phyloP scores from a whole-genome alignment of 2,329 filamentous ascomycete genomes.

The Nothomitra cinnamomea region DNA sequence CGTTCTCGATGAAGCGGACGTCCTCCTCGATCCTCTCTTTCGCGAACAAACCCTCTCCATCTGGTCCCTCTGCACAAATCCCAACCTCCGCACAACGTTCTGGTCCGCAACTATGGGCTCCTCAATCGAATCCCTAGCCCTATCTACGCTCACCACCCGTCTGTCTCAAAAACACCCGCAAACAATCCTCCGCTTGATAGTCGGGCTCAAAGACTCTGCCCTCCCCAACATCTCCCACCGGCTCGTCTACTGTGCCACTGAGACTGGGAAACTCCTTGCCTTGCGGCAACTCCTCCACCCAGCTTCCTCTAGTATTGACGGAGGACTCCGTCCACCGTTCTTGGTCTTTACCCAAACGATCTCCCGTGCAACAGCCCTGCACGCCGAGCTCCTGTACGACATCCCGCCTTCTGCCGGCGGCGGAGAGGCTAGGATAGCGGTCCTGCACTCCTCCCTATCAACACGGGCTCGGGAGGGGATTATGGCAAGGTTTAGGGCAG shows the following conservation, averaged over 20 bases:
- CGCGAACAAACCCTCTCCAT: slow-evolving; percentile 72
- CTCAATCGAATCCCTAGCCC: slow-evolving; percentile 66
- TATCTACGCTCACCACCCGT: slow-evolving; percentile 45
- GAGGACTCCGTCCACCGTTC: slow-evolving; percentile 68
- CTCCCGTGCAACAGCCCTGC: slow-evolving; percentile 68
- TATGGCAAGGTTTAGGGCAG: slow-evolving; percentile 78
- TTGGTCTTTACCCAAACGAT: slow-evolving; percentile 96
- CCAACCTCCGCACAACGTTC: slow-evolving; percentile 55
- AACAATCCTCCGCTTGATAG: slow-evolving; percentile 64
- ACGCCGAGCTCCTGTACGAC: slow-evolving; percentile 84
- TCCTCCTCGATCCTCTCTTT: slow-evolving; percentile 82
- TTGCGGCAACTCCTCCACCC: slow-evolving; percentile 81
- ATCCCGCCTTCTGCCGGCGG: slow-evolving; percentile 81
- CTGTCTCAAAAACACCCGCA: slow-evolving; percentile 16
- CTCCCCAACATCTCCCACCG: slow-evolving; percentile 84
- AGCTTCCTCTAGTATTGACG: slow-evolving; percentile 34
- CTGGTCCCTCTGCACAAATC: slow-evolving; percentile 61
- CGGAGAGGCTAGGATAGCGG: slow-evolving; percentile 69
- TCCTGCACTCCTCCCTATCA: slow-evolving; percentile 74
- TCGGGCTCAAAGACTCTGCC: slow-evolving; percentile 91
- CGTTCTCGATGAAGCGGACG: slow-evolving; percentile 86
- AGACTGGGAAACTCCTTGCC: slow-evolving; percentile 83
- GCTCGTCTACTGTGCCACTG: slow-evolving; percentile 78
- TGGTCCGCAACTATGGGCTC: slow-evolving; percentile 98
- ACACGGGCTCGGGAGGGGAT: slow-evolving; percentile 59